Conservation (phyloP, 2,329 filamentous ascomycete species). For the Colletotrichum horii region DNA sequence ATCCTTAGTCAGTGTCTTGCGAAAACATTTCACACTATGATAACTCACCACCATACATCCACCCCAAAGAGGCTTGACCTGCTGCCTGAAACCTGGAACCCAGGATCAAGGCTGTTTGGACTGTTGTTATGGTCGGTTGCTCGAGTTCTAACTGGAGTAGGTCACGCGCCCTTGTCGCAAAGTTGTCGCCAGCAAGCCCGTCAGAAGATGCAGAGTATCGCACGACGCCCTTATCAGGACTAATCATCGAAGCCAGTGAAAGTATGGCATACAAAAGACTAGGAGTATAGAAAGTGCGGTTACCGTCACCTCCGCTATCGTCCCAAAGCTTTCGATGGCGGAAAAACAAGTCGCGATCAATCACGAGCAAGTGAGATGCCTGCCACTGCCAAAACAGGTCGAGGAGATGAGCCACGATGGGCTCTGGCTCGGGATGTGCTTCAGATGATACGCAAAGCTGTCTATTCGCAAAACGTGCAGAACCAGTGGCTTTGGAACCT, state of each 20-base stretch:
- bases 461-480: not conserved
- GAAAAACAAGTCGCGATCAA: not conserved
- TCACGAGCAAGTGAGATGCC: not conserved
- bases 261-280: constrained; percentile 4
- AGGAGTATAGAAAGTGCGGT: not conserved
- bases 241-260: constrained; percentile 11
- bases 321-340: constrained; percentile 4
- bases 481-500: not conserved
- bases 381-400: constrained; percentile 17
- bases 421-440: constrained; percentile 7
- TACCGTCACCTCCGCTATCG: not conserved
- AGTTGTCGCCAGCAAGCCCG: not conserved
- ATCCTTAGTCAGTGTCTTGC: not conserved
- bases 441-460: not conserved
- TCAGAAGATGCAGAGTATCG: constrained; percentile 1
- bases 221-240: constrained; percentile 8
- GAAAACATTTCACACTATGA: not conserved
- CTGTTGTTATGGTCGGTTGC: not conserved
- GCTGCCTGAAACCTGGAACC: constrained; percentile 1
- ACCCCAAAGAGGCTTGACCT: not conserved
- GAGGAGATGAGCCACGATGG: constrained; percentile 8
- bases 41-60: constrained; percentile 8
- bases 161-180: not conserved
- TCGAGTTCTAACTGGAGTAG: not conserved
- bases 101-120: constrained; percentile 1